phyloP scores from a whole-genome alignment of 75 land plant species.

The Pseudotsuga menziesii region DNA sequence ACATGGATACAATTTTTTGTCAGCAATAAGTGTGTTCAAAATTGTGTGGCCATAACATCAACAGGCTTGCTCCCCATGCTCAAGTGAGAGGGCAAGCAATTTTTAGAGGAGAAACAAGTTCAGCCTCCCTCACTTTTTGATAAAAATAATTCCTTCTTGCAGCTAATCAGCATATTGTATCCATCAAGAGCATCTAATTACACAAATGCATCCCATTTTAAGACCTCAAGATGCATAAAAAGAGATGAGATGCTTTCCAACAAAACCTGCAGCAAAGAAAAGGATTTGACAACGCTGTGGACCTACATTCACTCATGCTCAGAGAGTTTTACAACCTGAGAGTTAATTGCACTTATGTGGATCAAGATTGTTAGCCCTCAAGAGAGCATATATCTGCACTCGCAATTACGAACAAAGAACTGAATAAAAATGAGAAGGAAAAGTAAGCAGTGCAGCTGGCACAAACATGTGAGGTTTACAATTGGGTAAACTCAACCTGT shows the following conservation, averaged over 20 bases:
- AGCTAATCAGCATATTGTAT: neutral
- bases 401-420: neutral
- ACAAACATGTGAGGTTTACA: neutral
- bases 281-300: neutral
- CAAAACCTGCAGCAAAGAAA: conserved; percentile 2
- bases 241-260: neutral
- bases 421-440: neutral
- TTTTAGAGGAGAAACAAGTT: neutral
- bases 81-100: neutral
- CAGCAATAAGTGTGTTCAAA: neutral
- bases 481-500: neutral
- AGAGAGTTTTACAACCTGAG: neutral
- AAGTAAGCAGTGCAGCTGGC: neutral
- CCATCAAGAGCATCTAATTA: conserved; percentile 1
- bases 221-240: neutral
- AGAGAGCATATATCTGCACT: neutral
- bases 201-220: conserved; percentile 1
- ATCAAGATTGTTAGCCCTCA: neutral
- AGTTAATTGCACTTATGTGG: neutral
- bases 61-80: neutral
- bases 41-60: neutral
- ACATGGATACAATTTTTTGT: neutral
- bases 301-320: neutral
- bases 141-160: conserved; percentile 8
- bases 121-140: neutral